A percentile compares a stretch with the other conserved stretches of the same genome.
These are phyloP conservation scores for Eragrostis tef DNA, from an alignment of 202 grass and related monocot species.

Conservation along the genomic window DNA sequence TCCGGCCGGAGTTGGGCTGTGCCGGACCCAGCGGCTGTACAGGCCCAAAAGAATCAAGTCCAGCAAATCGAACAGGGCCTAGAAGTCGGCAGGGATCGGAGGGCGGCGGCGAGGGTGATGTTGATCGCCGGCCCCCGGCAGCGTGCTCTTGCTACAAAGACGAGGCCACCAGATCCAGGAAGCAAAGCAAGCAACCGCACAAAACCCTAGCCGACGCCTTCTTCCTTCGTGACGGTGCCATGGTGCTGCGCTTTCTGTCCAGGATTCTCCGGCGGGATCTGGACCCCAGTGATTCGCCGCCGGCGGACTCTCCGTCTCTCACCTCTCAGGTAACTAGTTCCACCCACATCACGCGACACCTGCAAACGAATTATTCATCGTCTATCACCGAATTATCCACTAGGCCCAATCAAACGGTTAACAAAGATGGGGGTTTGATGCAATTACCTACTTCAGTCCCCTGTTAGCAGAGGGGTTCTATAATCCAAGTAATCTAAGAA, in stretches of 20 bases:
- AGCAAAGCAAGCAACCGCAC: too few relatives aligned
- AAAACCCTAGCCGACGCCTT: background rate
- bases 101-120: too few relatives aligned
- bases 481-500: too few relatives aligned
- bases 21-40: too few relatives aligned
- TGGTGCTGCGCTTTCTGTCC: background rate
- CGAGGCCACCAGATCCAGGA: too few relatives aligned
- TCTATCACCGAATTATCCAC: background rate
- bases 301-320: conserved; percentile 7
- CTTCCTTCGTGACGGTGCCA: background rate
- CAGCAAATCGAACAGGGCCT: too few relatives aligned
- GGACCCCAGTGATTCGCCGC: background rate
- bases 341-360: background rate
- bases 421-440: background rate
- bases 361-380: background rate
- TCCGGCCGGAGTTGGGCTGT: too few relatives aligned
- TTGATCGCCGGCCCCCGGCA: too few relatives aligned
- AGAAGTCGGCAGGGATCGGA: too few relatives aligned
- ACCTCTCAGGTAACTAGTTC: conserved; percentile 21
- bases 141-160: too few relatives aligned
- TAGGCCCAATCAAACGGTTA: background rate
- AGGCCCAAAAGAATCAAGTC: too few relatives aligned
- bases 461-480: conserved; percentile 14
- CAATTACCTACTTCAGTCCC: conserved; percentile 8
- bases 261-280: background rate